A percentile compares a stretch with the other conserved stretches of the same genome.
These are phyloP conservation scores for Citrus cavaleriei DNA, from an alignment of 345 rosid species.

Conservation along the genomic window DNA sequence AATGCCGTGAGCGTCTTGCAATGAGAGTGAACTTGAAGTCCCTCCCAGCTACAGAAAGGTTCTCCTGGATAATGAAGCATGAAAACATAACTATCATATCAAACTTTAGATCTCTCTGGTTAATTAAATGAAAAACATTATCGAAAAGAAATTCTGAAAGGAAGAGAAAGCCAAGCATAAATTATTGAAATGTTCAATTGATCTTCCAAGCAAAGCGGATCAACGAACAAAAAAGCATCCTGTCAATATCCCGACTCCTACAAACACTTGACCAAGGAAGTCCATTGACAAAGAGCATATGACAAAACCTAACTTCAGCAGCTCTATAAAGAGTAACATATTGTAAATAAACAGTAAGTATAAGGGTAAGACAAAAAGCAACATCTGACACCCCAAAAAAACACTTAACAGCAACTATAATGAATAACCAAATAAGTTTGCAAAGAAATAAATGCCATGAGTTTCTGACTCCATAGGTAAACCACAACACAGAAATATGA, in stretches of 20 bases:
- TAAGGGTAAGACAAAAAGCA: not conserved
- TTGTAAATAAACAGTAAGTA: not conserved
- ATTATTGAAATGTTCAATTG: not conserved
- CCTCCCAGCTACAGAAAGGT: conserved; percentile 57
- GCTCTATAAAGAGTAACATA: not conserved
- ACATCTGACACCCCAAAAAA: not conserved
- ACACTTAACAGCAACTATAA: not conserved
- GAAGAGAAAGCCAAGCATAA: not conserved
- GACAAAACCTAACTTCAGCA: not conserved
- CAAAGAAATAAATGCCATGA: not conserved
- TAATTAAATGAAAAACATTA: not conserved
- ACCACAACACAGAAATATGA: not conserved
- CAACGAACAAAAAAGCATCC: not conserved
- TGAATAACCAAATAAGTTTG: not conserved
- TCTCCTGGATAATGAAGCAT: conserved; percentile 45
- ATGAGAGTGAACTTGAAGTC: conserved; percentile 70
- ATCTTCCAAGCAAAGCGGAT: not conserved
- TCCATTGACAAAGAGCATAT: not conserved
- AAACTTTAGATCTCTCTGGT: conserved; percentile 1
- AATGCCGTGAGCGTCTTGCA: conserved; percentile 89
- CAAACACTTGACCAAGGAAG: not conserved
- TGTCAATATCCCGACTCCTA: not conserved
- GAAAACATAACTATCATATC: conserved; percentile 8
- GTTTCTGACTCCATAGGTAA: not conserved
- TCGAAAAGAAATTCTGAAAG: not conserved